These are phyloP conservation scores for Gaeumannomyces sp. DNA, from an alignment of 2,329 filamentous ascomycete species.

Conservation along the genomic window DNA sequence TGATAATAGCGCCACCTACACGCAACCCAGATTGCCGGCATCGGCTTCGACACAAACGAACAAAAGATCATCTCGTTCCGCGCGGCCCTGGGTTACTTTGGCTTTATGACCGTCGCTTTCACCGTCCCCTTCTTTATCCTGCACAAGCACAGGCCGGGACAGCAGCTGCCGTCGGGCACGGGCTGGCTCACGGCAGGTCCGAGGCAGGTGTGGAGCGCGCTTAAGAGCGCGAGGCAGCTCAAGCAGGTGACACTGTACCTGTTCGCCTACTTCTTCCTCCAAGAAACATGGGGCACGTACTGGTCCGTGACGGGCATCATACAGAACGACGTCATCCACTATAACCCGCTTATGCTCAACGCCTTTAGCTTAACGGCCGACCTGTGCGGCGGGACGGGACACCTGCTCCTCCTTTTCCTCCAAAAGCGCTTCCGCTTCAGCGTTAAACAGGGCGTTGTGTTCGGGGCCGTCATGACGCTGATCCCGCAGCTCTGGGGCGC, in stretches of 20 bases:
- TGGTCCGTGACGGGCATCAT: constrained; percentile 17
- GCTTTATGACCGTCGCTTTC: constrained; percentile 16
- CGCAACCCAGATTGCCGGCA: constrained; percentile 14
- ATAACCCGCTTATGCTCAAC: constrained; percentile 17
- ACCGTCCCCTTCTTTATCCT: constrained; percentile 20
- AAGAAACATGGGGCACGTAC: constrained; percentile 18
- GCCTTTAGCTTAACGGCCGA: constrained; percentile 17
- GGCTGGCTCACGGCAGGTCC: constrained; percentile 15
- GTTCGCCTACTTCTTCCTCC: constrained; percentile 18
- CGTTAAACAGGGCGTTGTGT: constrained; percentile 18
- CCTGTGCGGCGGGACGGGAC: constrained; percentile 16
- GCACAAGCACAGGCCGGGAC: constrained; percentile 18
- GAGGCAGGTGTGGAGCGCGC: constrained; percentile 17
- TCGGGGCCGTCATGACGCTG: constrained; percentile 18
- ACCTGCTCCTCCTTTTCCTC: constrained; percentile 15
- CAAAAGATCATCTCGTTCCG: constrained; percentile 16
- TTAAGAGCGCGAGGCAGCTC: constrained; percentile 16
- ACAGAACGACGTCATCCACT: constrained; percentile 19
- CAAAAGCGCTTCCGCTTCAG: constrained; percentile 18
- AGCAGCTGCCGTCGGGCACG: constrained; percentile 17
- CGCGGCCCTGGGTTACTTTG: constrained; percentile 18
- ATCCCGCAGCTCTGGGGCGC: constrained; percentile 17
- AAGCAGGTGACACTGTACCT: constrained; percentile 18
- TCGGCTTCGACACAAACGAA: constrained; percentile 13
- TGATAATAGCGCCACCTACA: no score